Percentiles rank a stretch among this genome's conserved stretches.
These are phyloP conservation scores for Nicotiana benthamiana DNA, from an alignment of 257 asterid species.

Conservation along the genomic window DNA sequence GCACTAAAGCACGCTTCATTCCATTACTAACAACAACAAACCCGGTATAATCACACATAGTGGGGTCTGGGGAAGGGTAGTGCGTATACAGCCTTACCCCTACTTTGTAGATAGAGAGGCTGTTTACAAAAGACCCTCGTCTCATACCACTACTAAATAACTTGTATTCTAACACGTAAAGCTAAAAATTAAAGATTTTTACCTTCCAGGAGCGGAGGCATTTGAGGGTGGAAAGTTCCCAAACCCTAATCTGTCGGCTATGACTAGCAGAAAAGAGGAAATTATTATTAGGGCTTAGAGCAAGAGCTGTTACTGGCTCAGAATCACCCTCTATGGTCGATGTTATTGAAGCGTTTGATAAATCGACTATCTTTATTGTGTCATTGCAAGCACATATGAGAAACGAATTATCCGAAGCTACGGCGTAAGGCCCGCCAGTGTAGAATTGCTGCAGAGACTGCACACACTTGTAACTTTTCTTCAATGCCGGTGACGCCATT, in stretches of 20 bases:
- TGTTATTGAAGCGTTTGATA: constrained; percentile 63
- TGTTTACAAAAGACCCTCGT: too few species aligned
- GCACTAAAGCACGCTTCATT: too few species aligned
- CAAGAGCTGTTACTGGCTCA: constrained; percentile 70
- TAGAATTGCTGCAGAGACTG: constrained; percentile 82
- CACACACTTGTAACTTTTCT: constrained; percentile 58
- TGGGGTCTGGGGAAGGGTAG: too few species aligned
- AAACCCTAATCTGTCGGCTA: constrained; percentile 86
- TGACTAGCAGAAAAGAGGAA: constrained; percentile 80
- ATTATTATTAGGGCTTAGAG: constrained; percentile 52
- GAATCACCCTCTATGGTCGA: constrained; percentile 88
- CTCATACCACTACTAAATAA: background rate
- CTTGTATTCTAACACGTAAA: background rate
- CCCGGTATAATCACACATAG: too few species aligned
- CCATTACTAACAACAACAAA: too few species aligned
- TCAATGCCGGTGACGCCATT: constrained; percentile 34
- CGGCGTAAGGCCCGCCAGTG: constrained; percentile 78
- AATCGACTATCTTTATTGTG: constrained; percentile 56
- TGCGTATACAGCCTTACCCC: too few species aligned
- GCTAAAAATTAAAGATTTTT: background rate
- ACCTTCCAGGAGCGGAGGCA: constrained; percentile 99
- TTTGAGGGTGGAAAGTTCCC: constrained; percentile 75
- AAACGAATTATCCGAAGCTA: constrained; percentile 77
- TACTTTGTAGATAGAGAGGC: too few species aligned
- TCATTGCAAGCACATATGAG: constrained; percentile 79